These are phyloP conservation scores for Tulasnella sp. DNA, from an alignment of 768 basidiomycete species.

Conservation along the genomic window DNA sequence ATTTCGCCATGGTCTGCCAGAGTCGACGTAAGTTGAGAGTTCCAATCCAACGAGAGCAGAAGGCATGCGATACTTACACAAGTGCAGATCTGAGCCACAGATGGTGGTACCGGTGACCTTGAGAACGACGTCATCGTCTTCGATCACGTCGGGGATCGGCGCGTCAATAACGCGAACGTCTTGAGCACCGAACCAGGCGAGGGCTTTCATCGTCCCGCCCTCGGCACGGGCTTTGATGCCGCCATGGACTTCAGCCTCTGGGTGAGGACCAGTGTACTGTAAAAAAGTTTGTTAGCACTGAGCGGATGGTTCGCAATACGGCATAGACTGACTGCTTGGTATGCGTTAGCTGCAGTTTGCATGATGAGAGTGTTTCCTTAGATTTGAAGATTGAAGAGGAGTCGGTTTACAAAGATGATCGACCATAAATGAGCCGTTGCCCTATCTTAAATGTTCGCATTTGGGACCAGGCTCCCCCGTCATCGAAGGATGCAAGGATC, in stretches of 20 bases:
- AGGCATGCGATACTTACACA: slow-evolving; percentile 5
- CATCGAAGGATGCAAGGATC: not conserved
- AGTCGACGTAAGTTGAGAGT: not conserved
- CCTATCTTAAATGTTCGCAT: not conserved
- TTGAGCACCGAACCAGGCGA: slow-evolving; percentile 52
- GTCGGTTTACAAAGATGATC: not conserved
- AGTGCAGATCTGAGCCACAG: slow-evolving; percentile 41
- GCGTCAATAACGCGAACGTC: slow-evolving; percentile 36
- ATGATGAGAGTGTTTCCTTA: slow-evolving; percentile 11
- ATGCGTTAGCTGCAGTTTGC: slow-evolving; percentile 19
- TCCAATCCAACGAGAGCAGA: not conserved
- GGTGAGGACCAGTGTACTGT: slow-evolving; percentile 18
- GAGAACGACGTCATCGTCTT: slow-evolving; percentile 64
- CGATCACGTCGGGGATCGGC: slow-evolving; percentile 47
- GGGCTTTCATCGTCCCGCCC: slow-evolving; percentile 52
- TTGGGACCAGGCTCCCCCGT: not conserved
- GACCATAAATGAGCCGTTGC: not conserved
- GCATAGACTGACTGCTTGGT: slow-evolving; percentile 12
- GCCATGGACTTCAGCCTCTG: slow-evolving; percentile 11
- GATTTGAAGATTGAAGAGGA: not conserved
- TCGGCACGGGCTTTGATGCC: slow-evolving; percentile 38
- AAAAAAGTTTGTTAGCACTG: not conserved
- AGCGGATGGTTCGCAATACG: not conserved
- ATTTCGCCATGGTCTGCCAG: slow-evolving; percentile 52
- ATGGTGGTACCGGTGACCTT: slow-evolving; percentile 67